Evolutionary conservation across 805 yeast species (phyloP).

Genomic region (Lachancea quebecensis): DNA sequence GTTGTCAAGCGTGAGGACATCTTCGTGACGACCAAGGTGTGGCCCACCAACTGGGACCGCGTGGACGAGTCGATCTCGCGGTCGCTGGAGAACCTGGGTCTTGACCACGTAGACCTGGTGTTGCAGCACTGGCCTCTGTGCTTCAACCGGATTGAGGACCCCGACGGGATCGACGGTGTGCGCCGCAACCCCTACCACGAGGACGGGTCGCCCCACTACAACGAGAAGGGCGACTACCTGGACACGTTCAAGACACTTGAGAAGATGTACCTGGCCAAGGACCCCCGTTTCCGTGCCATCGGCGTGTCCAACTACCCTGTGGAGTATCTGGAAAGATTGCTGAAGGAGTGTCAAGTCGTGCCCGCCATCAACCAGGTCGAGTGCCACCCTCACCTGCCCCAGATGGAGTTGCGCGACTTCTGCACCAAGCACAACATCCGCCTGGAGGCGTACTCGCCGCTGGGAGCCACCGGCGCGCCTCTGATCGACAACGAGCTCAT

Average conservation of each 20-base stretch:
- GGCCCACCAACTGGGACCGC: slow-evolving; percentile 47
- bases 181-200: slow-evolving; percentile 27
- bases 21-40: slow-evolving; percentile 68
- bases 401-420: slow-evolving; percentile 47
- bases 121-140: slow-evolving; percentile 76
- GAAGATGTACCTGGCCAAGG: slow-evolving; percentile 28
- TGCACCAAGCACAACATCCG: slow-evolving; percentile 46
- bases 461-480: slow-evolving; percentile 64
- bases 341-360: slow-evolving; percentile 39
- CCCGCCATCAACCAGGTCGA: slow-evolving; percentile 61
- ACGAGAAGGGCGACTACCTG: slow-evolving; percentile 37
- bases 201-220: slow-evolving; percentile 32
- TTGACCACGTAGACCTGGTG: slow-evolving; percentile 71
- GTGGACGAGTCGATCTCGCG: slow-evolving; percentile 48
- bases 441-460: slow-evolving; percentile 53
- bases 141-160: slow-evolving; percentile 26
- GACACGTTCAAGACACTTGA: slow-evolving; percentile 51
- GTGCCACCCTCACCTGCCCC: slow-evolving; percentile 68
- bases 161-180: slow-evolving; percentile 19
- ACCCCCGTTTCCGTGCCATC: slow-evolving; percentile 43
- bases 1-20: slow-evolving; percentile 47
- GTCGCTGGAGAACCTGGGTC: slow-evolving; percentile 52
- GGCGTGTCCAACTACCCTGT: slow-evolving; percentile 53
- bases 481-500: slow-evolving; percentile 46
- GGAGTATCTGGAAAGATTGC: slow-evolving; percentile 34